Evolutionary conservation across 768 basidiomycete genomes (phyloP), one percentile per base, ranked within the genome.

Genomic region (Pleurotus tuoliensis): DNA sequence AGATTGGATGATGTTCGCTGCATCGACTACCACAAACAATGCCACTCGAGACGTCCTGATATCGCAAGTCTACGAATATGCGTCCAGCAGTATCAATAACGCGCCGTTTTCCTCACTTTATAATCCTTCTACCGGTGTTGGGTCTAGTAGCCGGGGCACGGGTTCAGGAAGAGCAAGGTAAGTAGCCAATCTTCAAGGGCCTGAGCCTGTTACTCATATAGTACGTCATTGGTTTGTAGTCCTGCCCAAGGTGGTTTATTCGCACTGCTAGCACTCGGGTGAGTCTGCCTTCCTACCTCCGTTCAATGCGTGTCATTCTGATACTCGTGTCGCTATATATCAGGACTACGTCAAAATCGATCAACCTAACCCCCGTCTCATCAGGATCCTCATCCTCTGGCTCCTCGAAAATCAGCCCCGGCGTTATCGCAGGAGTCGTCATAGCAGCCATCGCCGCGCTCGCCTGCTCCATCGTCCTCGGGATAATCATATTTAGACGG

Each of bases 1-100:
- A 20, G 20, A 20, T 20, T 83, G 81, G 82, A 70, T 75, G 15
- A 64, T 81, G 20, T 76, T 79, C 63, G 76, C 78, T 9, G 80
- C 82, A 1, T 79, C 74, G 0, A 73, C 76, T 0, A 70, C 74
- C 30, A 69, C 71, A 0, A 66, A 70, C 47, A 55, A 46, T 2
- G 58, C 65, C 0, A 69, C 69, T 1, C 67, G 77, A 18, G 70
- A 82, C 59, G 60, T 65, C 22, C 66, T 82, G 43, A 71, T 83
- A 1, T 55, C 59, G 0, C 54, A 58, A n/a, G 65, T 69, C 1
- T 66, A 67, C 25, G 56, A 57, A 5, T 61, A 66, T 11, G 67
- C 70, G 0, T 66, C 61, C 13, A 56, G 50, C 5, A 65, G 61
- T 22, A 47, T 61, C 2, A 56, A 44, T 4, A 56, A 56, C 4